Evolutionary conservation across 208 protist genomes (phyloP).

Genomic region (Trypanosomatidae sp.): DNA sequence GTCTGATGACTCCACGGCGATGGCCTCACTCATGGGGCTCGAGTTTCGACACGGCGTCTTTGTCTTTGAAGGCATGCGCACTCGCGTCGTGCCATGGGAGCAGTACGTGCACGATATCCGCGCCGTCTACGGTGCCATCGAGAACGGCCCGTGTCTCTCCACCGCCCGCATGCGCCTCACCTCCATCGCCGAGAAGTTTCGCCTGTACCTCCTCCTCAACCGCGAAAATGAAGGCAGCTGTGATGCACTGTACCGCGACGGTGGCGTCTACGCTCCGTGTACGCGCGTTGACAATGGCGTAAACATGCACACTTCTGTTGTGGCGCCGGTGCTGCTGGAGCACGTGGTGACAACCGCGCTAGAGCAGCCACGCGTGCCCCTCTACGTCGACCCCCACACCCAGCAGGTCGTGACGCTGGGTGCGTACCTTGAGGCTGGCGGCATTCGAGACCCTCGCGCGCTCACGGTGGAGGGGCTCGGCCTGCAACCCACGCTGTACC

Average conservation of each 20-base stretch:
- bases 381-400: conserved; percentile 44
- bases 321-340: conserved; percentile 71
- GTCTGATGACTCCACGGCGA: not conserved
- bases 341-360: conserved; percentile 64
- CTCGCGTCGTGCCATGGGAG: conserved; percentile 69
- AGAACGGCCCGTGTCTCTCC: conserved; percentile 86
- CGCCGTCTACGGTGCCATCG: conserved; percentile 68
- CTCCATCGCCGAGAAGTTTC: conserved; percentile 77
- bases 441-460: conserved; percentile 60
- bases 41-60: conserved; percentile 52
- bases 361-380: conserved; percentile 61
- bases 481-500: conserved; percentile 80
- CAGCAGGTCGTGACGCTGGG: conserved; percentile 44
- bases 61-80: conserved; percentile 59
- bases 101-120: conserved; percentile 71
- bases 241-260: conserved; percentile 48
- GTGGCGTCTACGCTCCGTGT: conserved; percentile 66
- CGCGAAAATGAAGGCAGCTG: conserved; percentile 54
- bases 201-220: conserved; percentile 84
- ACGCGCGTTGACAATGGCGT: conserved; percentile 79
- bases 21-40: conserved; percentile 17
- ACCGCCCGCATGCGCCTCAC: conserved; percentile 74
- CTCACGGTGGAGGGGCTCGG: conserved; percentile 88
- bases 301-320: conserved; percentile 55
- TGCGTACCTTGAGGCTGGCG: conserved; percentile 59